Percentiles rank a stretch among this genome's conserved stretches.
Evolutionary conservation across 352 stramenopile species (phyloP).

Genomic region (Globisporangium camurandrum): DNA sequence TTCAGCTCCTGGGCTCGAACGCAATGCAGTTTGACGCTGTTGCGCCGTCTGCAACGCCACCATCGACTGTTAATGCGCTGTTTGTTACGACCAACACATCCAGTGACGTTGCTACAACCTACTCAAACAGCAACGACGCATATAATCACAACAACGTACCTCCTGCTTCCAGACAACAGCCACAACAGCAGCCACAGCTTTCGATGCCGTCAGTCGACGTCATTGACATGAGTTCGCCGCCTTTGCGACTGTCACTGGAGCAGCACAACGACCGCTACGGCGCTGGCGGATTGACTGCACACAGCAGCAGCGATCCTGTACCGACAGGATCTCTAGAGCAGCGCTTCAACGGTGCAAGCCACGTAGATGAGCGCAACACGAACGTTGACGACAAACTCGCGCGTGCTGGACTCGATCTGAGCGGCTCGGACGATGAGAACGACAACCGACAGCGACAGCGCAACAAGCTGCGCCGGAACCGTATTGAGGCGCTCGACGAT

Average conservation of each 20-base stretch:
- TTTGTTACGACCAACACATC: no score
- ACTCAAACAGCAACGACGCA: no score
- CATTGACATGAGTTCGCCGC: slow-evolving; percentile 1
- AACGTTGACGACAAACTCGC: slow-evolving; percentile 38
- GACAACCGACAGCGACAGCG: slow-evolving; percentile 7
- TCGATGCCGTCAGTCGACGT: neutral
- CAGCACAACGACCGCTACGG: neutral
- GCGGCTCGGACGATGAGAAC: slow-evolving; percentile 38
- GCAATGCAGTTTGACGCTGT: slow-evolving; percentile 15
- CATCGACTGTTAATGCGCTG: no score
- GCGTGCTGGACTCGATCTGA: slow-evolving; percentile 39
- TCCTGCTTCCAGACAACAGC: no score
- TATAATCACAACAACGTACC: no score
- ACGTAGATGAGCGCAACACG: slow-evolving; percentile 4
- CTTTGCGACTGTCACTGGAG: no score
- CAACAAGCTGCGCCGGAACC: slow-evolving; percentile 6
- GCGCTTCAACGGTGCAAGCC: slow-evolving; percentile 9
- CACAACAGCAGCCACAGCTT: neutral
- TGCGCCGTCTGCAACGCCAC: neutral
- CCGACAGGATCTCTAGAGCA: neutral
- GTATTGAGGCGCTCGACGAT: slow-evolving; percentile 3
- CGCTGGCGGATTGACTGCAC: neutral
- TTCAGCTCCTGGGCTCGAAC: slow-evolving; percentile 32
- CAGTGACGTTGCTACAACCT: no score
- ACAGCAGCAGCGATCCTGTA: neutral